Evolutionary conservation across 2,329 filamentous ascomycete genomes (phyloP).

Genomic region (Cordyceps cicadae): DNA sequence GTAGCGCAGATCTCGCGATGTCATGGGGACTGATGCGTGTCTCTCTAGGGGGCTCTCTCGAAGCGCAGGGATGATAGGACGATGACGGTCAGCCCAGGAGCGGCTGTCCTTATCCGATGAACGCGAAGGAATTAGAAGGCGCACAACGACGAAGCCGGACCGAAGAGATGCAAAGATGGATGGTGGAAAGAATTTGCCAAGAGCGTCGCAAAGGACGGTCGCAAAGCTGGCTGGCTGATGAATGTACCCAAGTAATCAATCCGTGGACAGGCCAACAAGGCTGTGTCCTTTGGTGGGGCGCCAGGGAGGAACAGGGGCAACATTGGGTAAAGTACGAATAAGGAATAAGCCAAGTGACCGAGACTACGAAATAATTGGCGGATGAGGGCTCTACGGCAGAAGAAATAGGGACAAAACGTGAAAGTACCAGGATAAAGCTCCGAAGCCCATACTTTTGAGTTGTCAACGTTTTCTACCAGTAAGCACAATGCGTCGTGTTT

Average conservation of each 20-base stretch:
- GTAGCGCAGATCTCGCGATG: background rate
- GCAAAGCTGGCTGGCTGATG: slow-evolving; percentile 6
- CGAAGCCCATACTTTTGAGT: too few relatives aligned
- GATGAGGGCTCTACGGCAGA: background rate
- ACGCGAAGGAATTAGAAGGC: background rate
- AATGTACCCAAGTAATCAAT: background rate
- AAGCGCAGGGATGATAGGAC: background rate
- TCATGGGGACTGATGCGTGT: slow-evolving; percentile 12
- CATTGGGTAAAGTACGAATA: too few relatives aligned
- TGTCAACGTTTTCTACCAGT: background rate
- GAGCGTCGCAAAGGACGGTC: slow-evolving; percentile 1
- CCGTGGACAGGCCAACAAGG: background rate
- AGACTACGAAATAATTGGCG: background rate
- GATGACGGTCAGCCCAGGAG: background rate
- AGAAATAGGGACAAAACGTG: background rate
- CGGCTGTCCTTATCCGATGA: background rate
- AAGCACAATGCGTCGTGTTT: background rate
- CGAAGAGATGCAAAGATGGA: background rate
- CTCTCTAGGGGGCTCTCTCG: background rate
- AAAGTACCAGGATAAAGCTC: background rate
- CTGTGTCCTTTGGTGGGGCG: slow-evolving; percentile 2
- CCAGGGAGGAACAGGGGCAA: background rate
- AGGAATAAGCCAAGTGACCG: background rate
- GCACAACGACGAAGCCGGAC: background rate
- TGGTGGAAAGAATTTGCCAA: background rate